Evolutionary conservation across 345 rosid genomes (phyloP), one percentile per base, ranked within the genome.

Genomic region (Hypericum perforatum): DNA sequence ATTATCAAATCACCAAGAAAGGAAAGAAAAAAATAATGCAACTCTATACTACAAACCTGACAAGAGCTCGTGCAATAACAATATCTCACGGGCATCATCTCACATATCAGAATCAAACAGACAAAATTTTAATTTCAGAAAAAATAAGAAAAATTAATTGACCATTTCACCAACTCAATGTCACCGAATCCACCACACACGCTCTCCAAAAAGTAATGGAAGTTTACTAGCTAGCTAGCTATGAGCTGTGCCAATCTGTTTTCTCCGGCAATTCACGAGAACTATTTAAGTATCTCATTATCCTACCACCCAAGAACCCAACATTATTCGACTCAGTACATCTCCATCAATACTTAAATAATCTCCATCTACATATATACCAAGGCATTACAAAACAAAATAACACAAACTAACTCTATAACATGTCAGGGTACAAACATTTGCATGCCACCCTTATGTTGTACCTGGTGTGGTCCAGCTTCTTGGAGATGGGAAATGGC

Each of bases 51-150:
- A 22, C 4, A 1, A 22, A 22, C 32, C 32, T 22, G 32, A 22
- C 32, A 22, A 22, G 32, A 22, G 32, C 2, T 4, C 32, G 57
- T 64, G 68, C 69, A 69, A 56, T 67, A 57, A 73, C 73, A 54
- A 67, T 64, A 76, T 63, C 56, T 81, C 89, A 85, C 89, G 86
- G 69, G 73, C 76, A 75, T 75, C 76, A 56, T 63, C 67, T 43
- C 71, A 32, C 40, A 11, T 7, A 22, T 16, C 54, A 9, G 9
- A 52, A 9, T 46, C 46, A 37, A 44, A 63, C 49, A 49, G 60
- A 39, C 52, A 53, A 42, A 63, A 63, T 59, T 22, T 22, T 22
- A 22, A 22, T 22, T 22, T 22, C 32, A 1, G 32, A 22, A 22
- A 22, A 22, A 22, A 22, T 22, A 22, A 22, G 32, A 22, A 22